These are phyloP conservation scores for Ogataea neopini DNA, from an alignment of 805 yeast genomes.

Conservation along the genomic window DNA sequence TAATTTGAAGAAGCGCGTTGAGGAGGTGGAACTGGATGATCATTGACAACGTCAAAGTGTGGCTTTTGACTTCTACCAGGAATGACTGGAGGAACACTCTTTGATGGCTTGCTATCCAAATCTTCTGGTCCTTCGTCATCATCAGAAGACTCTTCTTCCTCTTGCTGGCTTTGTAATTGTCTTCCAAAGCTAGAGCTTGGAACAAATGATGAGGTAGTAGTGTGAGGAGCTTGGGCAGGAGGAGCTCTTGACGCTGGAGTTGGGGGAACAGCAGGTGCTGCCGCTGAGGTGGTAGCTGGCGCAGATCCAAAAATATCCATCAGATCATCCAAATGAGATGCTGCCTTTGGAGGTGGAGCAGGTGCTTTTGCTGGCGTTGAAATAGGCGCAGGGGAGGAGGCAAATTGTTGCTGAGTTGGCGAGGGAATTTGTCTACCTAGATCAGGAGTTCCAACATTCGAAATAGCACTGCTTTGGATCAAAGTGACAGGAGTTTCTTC, in stretches of 20 bases:
- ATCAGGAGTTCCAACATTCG: conserved; percentile 8
- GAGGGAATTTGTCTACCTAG: conserved; percentile 14
- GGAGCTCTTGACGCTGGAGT: conserved; percentile 32
- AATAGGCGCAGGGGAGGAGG: conserved; percentile 3
- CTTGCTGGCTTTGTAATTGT: conserved; percentile 45
- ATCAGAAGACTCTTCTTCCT: conserved; percentile 35
- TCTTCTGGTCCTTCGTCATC: conserved; percentile 41
- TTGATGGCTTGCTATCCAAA: conserved; percentile 26
- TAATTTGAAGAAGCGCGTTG: conserved; percentile 39
- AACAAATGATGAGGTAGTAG: conserved; percentile 46
- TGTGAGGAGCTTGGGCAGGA: neutral
- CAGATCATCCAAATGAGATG: conserved; percentile 62
- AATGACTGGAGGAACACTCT: conserved; percentile 32
- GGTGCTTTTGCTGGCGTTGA: too few relatives aligned
- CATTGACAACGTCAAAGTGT: conserved; percentile 24
- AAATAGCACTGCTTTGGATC: conserved; percentile 34
- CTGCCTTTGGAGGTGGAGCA: conserved; percentile 18
- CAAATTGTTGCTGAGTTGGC: conserved; percentile 22
- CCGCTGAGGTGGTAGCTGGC: conserved; percentile 31
- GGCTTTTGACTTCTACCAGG: conserved; percentile 40
- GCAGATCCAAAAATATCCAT: conserved; percentile 53
- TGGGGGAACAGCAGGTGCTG: conserved; percentile 29
- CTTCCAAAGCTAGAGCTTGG: conserved; percentile 91
- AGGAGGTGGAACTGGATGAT: conserved; percentile 15
- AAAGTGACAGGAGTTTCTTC: conserved; percentile 71